Evolutionary conservation across 306 rosid species (phyloP).

Genomic region (Vachellia collinsii): DNA sequence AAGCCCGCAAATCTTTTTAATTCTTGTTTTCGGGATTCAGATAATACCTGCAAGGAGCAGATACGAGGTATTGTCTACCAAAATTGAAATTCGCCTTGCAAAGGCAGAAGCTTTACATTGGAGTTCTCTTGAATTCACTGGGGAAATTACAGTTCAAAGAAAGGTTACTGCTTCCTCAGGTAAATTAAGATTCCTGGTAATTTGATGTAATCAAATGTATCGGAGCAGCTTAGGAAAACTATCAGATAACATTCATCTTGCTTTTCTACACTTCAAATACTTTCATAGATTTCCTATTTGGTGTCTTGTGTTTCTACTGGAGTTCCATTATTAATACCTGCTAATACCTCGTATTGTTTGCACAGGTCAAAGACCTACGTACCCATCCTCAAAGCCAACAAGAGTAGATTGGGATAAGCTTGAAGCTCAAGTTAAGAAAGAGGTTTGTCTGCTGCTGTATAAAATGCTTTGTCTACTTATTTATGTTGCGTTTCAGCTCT

Average conservation of each 20-base stretch:
- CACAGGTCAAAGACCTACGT: conserved; percentile 55
- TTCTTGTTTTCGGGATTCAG: conserved; percentile 50
- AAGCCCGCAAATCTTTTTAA: conserved; percentile 19
- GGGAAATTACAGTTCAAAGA: conserved; percentile 37
- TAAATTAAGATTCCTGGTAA: conserved; percentile 34
- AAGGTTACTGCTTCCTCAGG: conserved; percentile 48
- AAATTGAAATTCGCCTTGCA: conserved; percentile 73
- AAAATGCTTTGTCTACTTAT: neutral
- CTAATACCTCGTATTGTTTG: neutral
- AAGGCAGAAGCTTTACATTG: conserved; percentile 60
- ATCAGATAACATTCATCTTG: neutral
- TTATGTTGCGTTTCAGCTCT: neutral
- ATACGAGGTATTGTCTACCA: conserved; percentile 57
- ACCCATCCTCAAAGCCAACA: conserved; percentile 86
- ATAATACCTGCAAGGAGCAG: conserved; percentile 60
- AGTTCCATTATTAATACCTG: neutral
- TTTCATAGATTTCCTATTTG: neutral
- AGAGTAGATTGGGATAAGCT: conserved; percentile 85
- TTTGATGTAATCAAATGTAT: neutral
- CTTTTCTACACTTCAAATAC: neutral
- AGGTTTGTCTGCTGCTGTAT: conserved; percentile 55
- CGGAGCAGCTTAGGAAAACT: neutral
- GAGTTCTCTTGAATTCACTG: conserved; percentile 65
- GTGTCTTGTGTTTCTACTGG: neutral
- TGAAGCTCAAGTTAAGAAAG: conserved; percentile 84